Percentiles rank a stretch among this genome's conserved stretches.
Evolutionary conservation across 306 rosid species (phyloP).

Genomic region (Trifolium dubium): DNA sequence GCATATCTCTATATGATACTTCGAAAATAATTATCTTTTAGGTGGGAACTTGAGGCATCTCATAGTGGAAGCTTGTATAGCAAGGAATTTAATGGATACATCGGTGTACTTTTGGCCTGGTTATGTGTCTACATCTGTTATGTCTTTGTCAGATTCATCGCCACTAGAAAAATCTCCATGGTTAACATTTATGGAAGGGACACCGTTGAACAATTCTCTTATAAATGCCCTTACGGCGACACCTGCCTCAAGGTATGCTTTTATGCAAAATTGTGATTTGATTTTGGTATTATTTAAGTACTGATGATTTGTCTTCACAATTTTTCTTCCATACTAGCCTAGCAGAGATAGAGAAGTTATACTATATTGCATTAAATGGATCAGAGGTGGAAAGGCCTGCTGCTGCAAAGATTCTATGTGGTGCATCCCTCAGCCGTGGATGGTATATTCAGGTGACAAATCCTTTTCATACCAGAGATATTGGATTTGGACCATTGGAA

Average conservation of each 20-base stretch:
- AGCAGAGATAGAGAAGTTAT: conserved; percentile 75
- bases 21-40: conserved; percentile 49
- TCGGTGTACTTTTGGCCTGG: conserved; percentile 78
- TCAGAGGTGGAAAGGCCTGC: conserved; percentile 70
- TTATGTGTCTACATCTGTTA: conserved; percentile 58
- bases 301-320: conserved; percentile 40
- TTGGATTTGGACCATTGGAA: conserved; percentile 30
- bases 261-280: conserved; percentile 21
- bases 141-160: conserved; percentile 52
- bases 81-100: conserved; percentile 69
- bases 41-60: conserved; percentile 86
- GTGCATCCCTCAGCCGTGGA: conserved; percentile 78
- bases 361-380: conserved; percentile 70
- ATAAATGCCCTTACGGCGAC: conserved; percentile 58
- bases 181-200: conserved; percentile 74
- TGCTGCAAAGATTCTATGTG: conserved; percentile 77
- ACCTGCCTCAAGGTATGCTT: conserved; percentile 73
- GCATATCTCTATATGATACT: conserved; percentile 32
- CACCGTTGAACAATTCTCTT: conserved; percentile 60
- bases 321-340: conserved; percentile 57
- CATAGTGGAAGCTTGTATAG: conserved; percentile 82
- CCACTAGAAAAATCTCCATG: conserved; percentile 68
- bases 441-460: conserved; percentile 84
- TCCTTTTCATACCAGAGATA: conserved; percentile 37
- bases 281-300: conserved; percentile 40